A percentile compares a stretch with the other conserved stretches of the same genome.
phyloP scores from a whole-genome alignment of 2,329 filamentous ascomycete species.

The Verticillium alfalfae region DNA sequence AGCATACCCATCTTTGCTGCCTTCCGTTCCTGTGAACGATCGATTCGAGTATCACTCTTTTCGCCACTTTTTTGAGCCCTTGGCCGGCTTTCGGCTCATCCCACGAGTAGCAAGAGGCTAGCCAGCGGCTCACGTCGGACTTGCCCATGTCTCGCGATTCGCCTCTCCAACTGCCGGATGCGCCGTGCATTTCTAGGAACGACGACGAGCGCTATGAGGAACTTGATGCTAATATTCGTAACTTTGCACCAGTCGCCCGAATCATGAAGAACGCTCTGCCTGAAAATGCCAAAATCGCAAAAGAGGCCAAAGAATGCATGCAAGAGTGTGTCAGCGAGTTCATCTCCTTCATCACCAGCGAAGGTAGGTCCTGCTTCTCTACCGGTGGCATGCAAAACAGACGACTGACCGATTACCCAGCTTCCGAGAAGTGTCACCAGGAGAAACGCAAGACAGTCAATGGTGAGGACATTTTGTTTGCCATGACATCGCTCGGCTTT shows the following conservation, averaged over 20 bases:
- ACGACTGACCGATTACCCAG: constrained; percentile 42
- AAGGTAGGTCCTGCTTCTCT: constrained; percentile 59
- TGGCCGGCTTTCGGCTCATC: constrained; percentile 4
- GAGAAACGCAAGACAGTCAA: constrained; percentile 99
- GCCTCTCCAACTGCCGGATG: constrained; percentile 44
- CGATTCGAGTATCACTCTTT: constrained; percentile 1
- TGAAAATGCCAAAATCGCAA: constrained; percentile 98
- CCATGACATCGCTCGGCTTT: constrained; percentile 97
- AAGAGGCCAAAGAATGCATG: constrained; percentile 99
- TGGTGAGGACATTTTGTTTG: constrained; percentile 96
- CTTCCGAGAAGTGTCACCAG: constrained; percentile 98
- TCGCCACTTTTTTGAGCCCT: constrained; percentile 5
- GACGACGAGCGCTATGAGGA: constrained; percentile 39
- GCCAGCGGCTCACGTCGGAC: neutral
- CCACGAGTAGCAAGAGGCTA: neutral
- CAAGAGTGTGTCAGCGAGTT: constrained; percentile 99
- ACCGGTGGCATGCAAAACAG: constrained; percentile 7
- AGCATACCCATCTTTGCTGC: neutral
- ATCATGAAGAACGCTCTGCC: constrained; percentile 99
- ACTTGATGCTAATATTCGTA: constrained; percentile 88
- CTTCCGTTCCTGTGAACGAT: neutral
- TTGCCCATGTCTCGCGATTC: constrained; percentile 56
- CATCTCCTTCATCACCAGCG: constrained; percentile 96
- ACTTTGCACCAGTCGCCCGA: constrained; percentile 91
- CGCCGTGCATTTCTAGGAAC: constrained; percentile 32